Conservation (phyloP, 371 early-diverging fungal species). For the Apophysomyces sp. region DNA sequence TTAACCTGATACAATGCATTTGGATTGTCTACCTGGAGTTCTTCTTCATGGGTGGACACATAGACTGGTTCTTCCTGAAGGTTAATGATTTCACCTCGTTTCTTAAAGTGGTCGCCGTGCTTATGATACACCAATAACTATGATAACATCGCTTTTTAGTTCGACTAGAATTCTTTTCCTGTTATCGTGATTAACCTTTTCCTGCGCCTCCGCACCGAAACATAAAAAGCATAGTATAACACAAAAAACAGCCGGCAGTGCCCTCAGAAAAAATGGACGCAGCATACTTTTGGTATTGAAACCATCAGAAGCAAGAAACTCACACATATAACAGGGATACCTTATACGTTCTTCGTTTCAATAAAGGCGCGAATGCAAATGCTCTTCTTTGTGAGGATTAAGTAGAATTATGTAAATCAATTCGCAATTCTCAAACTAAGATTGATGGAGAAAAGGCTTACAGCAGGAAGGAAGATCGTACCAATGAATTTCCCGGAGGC, state of each 20-base stretch:
- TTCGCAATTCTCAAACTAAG: too few relatives aligned
- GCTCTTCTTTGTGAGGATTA: too few relatives aligned
- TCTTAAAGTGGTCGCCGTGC: conserved; percentile 16
- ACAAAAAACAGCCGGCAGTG: neutral
- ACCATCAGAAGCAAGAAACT: neutral
- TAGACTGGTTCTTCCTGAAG: conserved; percentile 9
- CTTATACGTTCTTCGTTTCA: too few relatives aligned
- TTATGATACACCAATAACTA: conserved; percentile 18
- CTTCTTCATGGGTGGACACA: neutral
- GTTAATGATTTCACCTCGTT: conserved; percentile 23
- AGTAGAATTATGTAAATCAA: too few relatives aligned
- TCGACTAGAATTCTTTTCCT: neutral
- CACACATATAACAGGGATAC: too few relatives aligned
- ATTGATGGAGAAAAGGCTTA: too few relatives aligned
- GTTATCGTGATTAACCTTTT: neutral
- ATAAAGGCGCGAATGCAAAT: too few relatives aligned
- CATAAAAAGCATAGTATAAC: neutral
- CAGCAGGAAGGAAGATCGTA: too few relatives aligned
- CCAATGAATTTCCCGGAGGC: too few relatives aligned
- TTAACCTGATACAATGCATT: conserved; percentile 20
- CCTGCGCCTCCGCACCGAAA: neutral
- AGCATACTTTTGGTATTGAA: neutral
- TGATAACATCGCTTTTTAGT: neutral
- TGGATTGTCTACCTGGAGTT: neutral
- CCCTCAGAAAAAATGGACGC: neutral